Base-by-base conservation (phyloP, 495 filamentous ascomycete species). In the Talaromyces proteolyticus region DNA sequence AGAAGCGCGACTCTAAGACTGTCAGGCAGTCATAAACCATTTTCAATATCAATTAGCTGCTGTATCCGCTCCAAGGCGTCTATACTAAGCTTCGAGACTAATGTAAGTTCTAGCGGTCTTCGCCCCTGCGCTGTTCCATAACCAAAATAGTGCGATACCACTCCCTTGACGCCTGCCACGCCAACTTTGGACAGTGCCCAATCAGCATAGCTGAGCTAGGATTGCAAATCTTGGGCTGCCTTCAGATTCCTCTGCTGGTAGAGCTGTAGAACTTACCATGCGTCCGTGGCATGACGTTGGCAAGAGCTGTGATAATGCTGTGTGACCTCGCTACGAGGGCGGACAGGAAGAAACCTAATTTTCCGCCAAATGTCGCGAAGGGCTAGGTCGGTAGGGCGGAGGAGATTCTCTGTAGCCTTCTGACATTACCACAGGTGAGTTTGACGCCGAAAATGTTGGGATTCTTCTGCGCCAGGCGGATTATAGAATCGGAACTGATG, bases 391-490 rank as follows among this genome's bases (percentile, higher is more conserved):
- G 11, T 67, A 67, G 6, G 61, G 61, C 48, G 24, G 75, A 77
- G 3, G 78, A 86, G 46, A 91, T 74, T 48, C 87, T 76, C 61
- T 77, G 80, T 34, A 90, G 74, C 63, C 89, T 90, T 53, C 87
- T 87, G 18, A 86, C 88, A 60, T 91, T 89, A 50, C 85, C 87
- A 60, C 87, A 90, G 1, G 87, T 89, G 41, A 90, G 73, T 67
- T 90, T 90, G 61, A 82, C 84, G 57, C 87, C 87, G 34, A 84
- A 77, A 53, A 90, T 87, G 64, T 91, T 91, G 56, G 81, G 75
- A 61, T 91, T 85, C 12, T 7, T 12, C 53, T 78, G 62, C 6
- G 86, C 61, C 10, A 91, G 76, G 57, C 77, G 64, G 55, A 80
- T 75, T 59, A 90, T 83, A 51, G 74, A 64, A 59, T 89, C 84